Evolutionary conservation across 306 rosid genomes (phyloP).

Genomic region (Castanea mollissima): DNA sequence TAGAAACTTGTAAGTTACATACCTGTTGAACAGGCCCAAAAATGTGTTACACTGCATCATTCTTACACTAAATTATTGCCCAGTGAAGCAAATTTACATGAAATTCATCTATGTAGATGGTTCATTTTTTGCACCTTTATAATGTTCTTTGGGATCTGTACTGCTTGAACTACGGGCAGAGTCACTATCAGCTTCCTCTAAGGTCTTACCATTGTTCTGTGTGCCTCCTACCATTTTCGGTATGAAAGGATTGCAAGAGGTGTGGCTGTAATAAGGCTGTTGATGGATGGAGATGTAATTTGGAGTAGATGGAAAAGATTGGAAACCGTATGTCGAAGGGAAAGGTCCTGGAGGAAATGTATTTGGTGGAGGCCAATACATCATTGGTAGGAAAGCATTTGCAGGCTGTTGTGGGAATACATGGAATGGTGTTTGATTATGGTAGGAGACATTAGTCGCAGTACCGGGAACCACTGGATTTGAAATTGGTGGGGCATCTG

Average conservation of each 20-base stretch:
- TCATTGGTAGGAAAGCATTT: constrained; percentile 57
- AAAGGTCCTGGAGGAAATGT: constrained; percentile 50
- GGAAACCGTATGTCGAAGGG: constrained; percentile 52
- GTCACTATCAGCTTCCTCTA: constrained; percentile 41
- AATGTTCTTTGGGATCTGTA: constrained; percentile 29
- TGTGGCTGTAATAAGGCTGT: constrained; percentile 45
- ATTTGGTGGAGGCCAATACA: constrained; percentile 82
- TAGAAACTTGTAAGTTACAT: background rate
- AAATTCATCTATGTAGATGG: background rate
- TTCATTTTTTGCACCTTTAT: constrained; percentile 25
- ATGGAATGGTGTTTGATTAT: constrained; percentile 32
- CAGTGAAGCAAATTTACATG: background rate
- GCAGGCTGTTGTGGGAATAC: constrained; percentile 50
- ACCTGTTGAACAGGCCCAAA: constrained; percentile 10
- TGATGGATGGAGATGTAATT: constrained; percentile 51
- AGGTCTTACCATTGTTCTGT: constrained; percentile 33
- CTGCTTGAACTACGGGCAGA: constrained; percentile 51
- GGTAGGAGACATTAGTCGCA: constrained; percentile 29
- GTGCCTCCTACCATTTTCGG: constrained; percentile 37
- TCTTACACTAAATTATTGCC: background rate
- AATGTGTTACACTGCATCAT: constrained; percentile 15
- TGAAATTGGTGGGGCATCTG: constrained; percentile 25
- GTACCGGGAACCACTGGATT: constrained; percentile 31
- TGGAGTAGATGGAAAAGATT: constrained; percentile 50
- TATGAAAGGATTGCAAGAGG: constrained; percentile 24